Conservation (phyloP, 2,329 filamentous ascomycete genomes). For the Aspergillus japonicus region DNA sequence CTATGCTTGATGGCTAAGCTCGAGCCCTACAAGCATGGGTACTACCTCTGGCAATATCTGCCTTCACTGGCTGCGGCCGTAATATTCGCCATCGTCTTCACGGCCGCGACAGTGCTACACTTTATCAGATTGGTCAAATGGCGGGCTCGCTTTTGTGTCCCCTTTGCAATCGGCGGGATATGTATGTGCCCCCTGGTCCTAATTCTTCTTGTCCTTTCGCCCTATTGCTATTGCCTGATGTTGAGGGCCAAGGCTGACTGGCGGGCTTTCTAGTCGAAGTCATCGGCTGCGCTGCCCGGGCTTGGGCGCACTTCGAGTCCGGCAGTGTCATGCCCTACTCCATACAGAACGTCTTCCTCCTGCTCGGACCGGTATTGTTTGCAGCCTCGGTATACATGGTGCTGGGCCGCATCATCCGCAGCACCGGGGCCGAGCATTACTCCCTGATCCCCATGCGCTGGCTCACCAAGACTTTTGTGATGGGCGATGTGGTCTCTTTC, state of each 20-base stretch:
- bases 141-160: background rate
- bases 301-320: conserved; percentile 20
- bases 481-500: background rate
- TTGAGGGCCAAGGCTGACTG: too few relatives aligned
- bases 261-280: conserved; percentile 30
- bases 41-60: background rate
- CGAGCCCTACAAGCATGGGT: background rate
- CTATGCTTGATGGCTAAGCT: background rate
- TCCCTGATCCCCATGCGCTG: background rate
- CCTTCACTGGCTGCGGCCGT: background rate
- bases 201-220: background rate
- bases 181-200: background rate
- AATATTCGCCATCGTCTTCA: background rate
- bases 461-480: background rate
- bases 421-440: background rate
- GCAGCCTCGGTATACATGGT: background rate
- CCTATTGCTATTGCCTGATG: too few relatives aligned
- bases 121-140: background rate
- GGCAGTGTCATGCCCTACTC: conserved; percentile 32
- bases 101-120: background rate
- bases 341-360: conserved; percentile 45
- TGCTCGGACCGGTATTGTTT: conserved; percentile 29
- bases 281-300: conserved; percentile 25
- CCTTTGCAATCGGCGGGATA: background rate
- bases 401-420: background rate